Evolutionary conservation across 805 yeast species (phyloP).

Genomic region (Diddensiella transvaalensis): DNA sequence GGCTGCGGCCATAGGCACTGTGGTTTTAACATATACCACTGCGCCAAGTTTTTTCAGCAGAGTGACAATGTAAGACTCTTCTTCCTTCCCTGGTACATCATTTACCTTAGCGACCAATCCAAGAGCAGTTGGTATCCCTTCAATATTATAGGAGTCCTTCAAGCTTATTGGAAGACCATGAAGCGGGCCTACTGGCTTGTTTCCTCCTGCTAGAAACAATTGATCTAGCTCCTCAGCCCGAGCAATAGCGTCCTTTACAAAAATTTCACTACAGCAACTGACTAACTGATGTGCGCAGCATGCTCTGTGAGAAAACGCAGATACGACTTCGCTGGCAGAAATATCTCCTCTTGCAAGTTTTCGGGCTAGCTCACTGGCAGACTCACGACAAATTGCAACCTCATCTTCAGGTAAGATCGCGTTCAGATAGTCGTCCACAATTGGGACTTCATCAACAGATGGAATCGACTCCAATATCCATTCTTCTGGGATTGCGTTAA

Average conservation of each 20-base stretch:
- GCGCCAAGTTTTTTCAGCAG: conserved; percentile 53
- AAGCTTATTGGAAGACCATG: conserved; percentile 66
- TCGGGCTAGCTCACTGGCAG: conserved; percentile 1
- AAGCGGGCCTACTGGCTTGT: conserved; percentile 54
- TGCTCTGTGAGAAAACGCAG: conserved; percentile 57
- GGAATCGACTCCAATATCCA: neutral
- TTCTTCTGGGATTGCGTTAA: conserved; percentile 2
- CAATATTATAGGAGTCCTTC: conserved; percentile 48
- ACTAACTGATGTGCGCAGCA: conserved; percentile 54
- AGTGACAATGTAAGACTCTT: conserved; percentile 38
- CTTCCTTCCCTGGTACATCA: conserved; percentile 21
- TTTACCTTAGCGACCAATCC: conserved; percentile 37
- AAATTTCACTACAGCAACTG: conserved; percentile 35
- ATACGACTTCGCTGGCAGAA: conserved; percentile 38
- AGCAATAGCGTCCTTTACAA: conserved; percentile 53
- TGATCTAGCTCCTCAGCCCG: conserved; percentile 55
- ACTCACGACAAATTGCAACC: neutral
- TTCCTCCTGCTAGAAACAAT: conserved; percentile 45
- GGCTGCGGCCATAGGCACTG: conserved; percentile 53
- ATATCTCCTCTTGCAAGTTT: conserved; percentile 4
- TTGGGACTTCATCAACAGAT: neutral
- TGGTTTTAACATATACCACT: conserved; percentile 60
- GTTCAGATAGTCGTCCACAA: conserved; percentile 1
- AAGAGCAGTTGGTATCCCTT: conserved; percentile 47
- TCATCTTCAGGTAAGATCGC: neutral